phyloP scores from a whole-genome alignment of 441 rosid genomes.

The Arabidopsis hybrid region DNA sequence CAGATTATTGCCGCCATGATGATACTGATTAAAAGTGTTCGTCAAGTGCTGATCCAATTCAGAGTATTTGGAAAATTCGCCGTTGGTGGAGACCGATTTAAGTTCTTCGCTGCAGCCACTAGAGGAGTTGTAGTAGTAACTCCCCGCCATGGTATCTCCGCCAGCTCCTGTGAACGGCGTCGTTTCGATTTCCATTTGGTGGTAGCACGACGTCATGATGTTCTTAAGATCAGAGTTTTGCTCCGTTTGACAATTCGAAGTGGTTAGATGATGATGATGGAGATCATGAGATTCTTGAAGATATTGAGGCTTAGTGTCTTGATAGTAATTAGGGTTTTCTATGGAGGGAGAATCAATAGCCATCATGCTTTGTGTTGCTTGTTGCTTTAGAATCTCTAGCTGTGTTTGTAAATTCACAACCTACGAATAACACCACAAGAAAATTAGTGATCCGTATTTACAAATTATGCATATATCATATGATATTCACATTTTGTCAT shows the following conservation, averaged over 20 bases:
- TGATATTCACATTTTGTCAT: background rate
- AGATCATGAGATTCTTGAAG: conserved; percentile 40
- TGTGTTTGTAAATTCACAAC: conserved; percentile 88
- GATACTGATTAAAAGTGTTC: conserved; percentile 40
- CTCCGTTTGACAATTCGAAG: conserved; percentile 15
- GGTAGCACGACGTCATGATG: conserved; percentile 14
- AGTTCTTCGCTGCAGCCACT: background rate
- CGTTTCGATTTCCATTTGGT: background rate
- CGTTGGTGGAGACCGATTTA: background rate
- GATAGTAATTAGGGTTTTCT: conserved; percentile 37
- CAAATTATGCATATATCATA: background rate
- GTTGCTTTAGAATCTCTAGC: conserved; percentile 83
- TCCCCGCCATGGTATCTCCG: background rate
- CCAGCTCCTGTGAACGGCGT: background rate
- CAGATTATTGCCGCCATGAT: conserved; percentile 14
- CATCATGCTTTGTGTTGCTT: conserved; percentile 53
- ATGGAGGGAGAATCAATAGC: conserved; percentile 33
- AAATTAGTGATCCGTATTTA: background rate
- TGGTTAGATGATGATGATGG: conserved; percentile 17
- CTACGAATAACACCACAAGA: conserved; percentile 43
- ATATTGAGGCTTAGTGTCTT: conserved; percentile 26
- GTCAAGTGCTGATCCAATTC: conserved; percentile 41
- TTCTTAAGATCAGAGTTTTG: conserved; percentile 12
- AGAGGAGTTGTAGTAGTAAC: conserved; percentile 2
- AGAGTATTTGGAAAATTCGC: conserved; percentile 34